Evolutionary conservation across 345 rosid genomes (phyloP).

Genomic region (Bretschneidera sinensis): DNA sequence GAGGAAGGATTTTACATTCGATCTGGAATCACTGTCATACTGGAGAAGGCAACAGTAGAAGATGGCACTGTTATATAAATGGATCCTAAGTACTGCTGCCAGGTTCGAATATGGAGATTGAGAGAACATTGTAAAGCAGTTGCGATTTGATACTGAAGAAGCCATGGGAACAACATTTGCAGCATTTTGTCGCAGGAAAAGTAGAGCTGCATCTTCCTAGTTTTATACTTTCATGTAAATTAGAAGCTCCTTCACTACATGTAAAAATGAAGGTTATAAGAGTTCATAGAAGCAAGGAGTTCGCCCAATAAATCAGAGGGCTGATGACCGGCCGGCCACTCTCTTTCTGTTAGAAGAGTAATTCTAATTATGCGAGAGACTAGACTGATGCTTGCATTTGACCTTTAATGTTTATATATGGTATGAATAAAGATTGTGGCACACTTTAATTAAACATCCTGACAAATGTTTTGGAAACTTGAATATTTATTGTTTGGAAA

Average conservation of each 20-base stretch:
- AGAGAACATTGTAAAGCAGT: neutral
- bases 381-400: too few relatives aligned
- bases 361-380: too few relatives aligned
- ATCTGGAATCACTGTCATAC: constrained; percentile 60
- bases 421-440: too few relatives aligned
- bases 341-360: too few relatives aligned
- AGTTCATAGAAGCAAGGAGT: neutral
- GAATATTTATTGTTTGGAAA: too few relatives aligned
- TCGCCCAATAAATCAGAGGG: neutral
- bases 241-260: constrained; percentile 20
- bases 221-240: constrained; percentile 18
- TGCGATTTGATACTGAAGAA: neutral
- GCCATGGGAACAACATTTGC: constrained; percentile 9
- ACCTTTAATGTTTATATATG: too few relatives aligned
- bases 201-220: constrained; percentile 17
- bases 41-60: constrained; percentile 81
- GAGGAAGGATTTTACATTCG: constrained; percentile 82
- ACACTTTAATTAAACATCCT: too few relatives aligned
- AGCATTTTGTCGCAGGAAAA: constrained; percentile 18
- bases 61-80: constrained; percentile 69
- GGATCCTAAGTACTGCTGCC: neutral
- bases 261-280: constrained; percentile 8
- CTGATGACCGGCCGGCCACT: too few relatives aligned
- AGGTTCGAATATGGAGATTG: neutral
- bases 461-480: too few relatives aligned